phyloP scores from a whole-genome alignment of 441 rosid genomes.

The Populus hybrid region DNA sequence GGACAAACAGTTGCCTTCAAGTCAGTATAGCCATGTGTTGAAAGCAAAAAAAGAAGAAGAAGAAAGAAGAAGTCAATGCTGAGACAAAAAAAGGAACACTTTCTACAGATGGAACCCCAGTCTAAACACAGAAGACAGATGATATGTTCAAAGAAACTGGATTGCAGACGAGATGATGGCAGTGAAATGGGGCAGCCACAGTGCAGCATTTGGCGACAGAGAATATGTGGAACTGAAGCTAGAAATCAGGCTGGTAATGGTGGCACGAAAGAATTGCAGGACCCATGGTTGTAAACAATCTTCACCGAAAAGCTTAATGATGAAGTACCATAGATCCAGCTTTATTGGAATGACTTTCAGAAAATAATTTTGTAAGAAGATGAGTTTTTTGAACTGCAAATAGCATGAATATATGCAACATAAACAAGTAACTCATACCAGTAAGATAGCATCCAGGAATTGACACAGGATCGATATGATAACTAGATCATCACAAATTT shows the following conservation, averaged over 20 bases:
- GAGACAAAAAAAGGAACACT: background rate
- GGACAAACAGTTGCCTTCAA: conserved; percentile 15
- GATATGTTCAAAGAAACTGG: background rate
- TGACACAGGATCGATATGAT: background rate
- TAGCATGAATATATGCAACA: background rate
- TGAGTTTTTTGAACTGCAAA: too few species aligned
- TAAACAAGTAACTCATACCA: background rate
- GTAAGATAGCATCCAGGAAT: background rate
- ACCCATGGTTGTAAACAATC: background rate
- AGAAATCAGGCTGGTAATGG: background rate
- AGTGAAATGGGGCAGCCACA: background rate
- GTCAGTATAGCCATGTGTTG: conserved; percentile 1
- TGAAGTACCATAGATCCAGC: background rate
- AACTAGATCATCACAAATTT: background rate
- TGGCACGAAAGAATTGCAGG: background rate
- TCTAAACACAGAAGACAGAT: background rate
- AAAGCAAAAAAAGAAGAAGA: background rate
- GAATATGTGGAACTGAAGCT: background rate
- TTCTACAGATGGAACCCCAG: background rate
- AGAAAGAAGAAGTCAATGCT: background rate
- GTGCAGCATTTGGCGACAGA: background rate
- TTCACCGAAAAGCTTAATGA: background rate
- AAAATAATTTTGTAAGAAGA: background rate
- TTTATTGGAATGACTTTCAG: background rate
- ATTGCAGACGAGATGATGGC: background rate